phyloP scores from a whole-genome alignment of 2,329 filamentous ascomycete species.

The Orbilia brochopaga region DNA sequence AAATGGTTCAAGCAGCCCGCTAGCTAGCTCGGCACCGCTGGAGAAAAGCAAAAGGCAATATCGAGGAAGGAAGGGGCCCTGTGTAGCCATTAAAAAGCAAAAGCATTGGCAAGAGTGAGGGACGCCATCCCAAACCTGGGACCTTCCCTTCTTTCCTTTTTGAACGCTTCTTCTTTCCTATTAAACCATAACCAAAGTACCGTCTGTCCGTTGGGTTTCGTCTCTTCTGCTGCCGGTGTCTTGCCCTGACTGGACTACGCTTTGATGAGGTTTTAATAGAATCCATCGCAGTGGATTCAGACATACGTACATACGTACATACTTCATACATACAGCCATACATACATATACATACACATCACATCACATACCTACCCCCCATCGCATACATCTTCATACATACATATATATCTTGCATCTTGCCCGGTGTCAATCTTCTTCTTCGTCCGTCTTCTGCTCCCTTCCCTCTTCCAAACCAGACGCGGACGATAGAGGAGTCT shows the following conservation, averaged over 20 bases:
- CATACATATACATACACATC: no score
- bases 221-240: slow-evolving; percentile 41
- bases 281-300: no score
- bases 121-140: slow-evolving; percentile 48
- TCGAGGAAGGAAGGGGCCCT: slow-evolving; percentile 24
- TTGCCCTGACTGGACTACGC: slow-evolving; percentile 25
- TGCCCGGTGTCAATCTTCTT: slow-evolving; percentile 4
- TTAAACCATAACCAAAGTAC: slow-evolving; percentile 46
- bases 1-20: slow-evolving; percentile 1
- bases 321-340: no score
- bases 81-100: slow-evolving; percentile 35
- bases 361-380: no score
- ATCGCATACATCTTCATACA: background rate
- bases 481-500: slow-evolving; percentile 1
- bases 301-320: no score
- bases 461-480: slow-evolving; percentile 4
- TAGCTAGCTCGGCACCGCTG: background rate
- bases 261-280: background rate
- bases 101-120: slow-evolving; percentile 20
- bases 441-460: background rate
- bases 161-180: slow-evolving; percentile 52
- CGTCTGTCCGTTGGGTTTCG: slow-evolving; percentile 47
- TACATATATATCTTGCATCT: background rate
- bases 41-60: background rate
- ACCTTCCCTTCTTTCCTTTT: slow-evolving; percentile 52